phyloP scores from a whole-genome alignment of 176 grass and related monocot species.

The Echinochloa phyllopogon region DNA sequence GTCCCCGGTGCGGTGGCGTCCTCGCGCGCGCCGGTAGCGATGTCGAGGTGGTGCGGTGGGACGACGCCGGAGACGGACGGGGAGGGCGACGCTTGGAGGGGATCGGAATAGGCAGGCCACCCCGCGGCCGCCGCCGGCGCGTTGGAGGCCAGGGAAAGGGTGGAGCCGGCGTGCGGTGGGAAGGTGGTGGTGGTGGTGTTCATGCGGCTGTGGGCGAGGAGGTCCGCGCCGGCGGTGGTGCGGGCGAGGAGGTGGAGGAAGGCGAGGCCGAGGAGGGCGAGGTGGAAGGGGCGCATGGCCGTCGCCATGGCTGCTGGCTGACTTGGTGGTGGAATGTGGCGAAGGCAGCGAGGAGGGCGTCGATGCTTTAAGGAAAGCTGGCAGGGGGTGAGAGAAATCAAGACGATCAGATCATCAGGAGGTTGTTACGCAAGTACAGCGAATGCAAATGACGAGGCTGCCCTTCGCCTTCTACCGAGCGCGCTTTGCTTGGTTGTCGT shows the following conservation, averaged over 20 bases:
- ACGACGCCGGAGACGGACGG: background rate
- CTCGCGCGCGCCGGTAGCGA: background rate
- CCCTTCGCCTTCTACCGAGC: too few relatives aligned
- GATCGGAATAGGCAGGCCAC: background rate
- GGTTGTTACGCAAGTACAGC: too few relatives aligned
- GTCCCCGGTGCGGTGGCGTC: background rate
- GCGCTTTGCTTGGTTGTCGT: too few relatives aligned
- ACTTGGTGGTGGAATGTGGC: background rate
- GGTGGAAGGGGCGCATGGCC: background rate
- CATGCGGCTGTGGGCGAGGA: background rate
- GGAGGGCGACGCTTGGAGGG: background rate
- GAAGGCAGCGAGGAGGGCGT: background rate
- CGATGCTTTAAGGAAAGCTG: too few relatives aligned
- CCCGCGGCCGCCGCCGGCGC: too few relatives aligned
- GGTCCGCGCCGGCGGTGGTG: background rate
- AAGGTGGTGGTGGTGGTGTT: background rate
- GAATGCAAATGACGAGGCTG: too few relatives aligned
- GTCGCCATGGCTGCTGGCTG: slow-evolving; percentile 22
- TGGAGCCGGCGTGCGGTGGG: background rate
- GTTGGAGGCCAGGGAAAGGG: background rate
- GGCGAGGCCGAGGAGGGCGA: background rate
- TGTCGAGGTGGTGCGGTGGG: background rate
- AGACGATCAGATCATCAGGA: too few relatives aligned
- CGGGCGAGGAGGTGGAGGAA: background rate
- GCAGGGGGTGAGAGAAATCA: background rate